Conservation (phyloP, 306 rosid species). For the Inga leiocalycina region DNA sequence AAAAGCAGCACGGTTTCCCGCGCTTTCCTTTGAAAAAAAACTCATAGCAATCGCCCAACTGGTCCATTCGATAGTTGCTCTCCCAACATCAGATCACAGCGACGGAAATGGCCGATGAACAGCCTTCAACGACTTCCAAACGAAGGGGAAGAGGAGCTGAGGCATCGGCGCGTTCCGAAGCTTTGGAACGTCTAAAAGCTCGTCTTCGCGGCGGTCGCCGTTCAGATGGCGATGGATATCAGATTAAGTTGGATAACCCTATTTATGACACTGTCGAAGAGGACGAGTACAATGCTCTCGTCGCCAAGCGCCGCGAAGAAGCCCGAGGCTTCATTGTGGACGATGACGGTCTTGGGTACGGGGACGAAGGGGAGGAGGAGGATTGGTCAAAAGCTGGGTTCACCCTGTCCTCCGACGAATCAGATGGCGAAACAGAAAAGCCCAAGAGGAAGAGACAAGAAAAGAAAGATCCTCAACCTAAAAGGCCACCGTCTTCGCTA, state of each 20-base stretch:
- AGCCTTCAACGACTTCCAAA: slow-evolving; percentile 42
- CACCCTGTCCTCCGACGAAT: slow-evolving; percentile 62
- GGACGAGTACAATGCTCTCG: slow-evolving; percentile 83
- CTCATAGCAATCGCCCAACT: background rate
- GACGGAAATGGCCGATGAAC: slow-evolving; percentile 67
- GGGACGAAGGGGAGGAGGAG: slow-evolving; percentile 94
- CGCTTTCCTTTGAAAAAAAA: slow-evolving; percentile 16
- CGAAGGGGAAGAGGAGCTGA: slow-evolving; percentile 67
- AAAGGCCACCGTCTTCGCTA: slow-evolving; percentile 63
- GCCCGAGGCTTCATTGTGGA: slow-evolving; percentile 70
- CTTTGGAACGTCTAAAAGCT: slow-evolving; percentile 78
- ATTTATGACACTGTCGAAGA: slow-evolving; percentile 73
- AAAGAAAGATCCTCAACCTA: slow-evolving; percentile 61
- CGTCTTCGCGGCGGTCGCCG: slow-evolving; percentile 65
- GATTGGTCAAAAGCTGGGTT: slow-evolving; percentile 84
- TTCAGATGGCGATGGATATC: slow-evolving; percentile 58
- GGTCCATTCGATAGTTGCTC: background rate
- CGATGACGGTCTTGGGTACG: slow-evolving; percentile 83
- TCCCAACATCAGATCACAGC: background rate
- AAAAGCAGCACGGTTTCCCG: slow-evolving; percentile 42
- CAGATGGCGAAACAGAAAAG: slow-evolving; percentile 61
- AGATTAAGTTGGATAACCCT: slow-evolving; percentile 76
- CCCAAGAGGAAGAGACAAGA: slow-evolving; percentile 66
- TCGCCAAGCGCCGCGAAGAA: slow-evolving; percentile 84
- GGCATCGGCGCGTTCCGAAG: slow-evolving; percentile 55